A percentile compares a stretch with the other conserved stretches of the same genome.
phyloP scores from a whole-genome alignment of 2,329 filamentous ascomycete genomes.

The Aspergillus niger region DNA sequence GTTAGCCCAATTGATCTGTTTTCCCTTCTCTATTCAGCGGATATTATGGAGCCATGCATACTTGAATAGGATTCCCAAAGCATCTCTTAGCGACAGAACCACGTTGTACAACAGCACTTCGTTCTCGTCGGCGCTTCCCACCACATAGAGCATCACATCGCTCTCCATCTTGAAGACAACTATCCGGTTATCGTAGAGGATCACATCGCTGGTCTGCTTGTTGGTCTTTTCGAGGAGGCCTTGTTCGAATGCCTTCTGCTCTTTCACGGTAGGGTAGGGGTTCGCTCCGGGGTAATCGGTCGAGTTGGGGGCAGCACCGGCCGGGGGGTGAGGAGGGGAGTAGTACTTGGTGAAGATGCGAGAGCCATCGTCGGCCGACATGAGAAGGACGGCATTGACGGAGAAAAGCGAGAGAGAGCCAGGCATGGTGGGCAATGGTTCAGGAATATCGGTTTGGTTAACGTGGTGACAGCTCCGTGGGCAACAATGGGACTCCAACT shows the following conservation, averaged over 20 bases:
- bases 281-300: conserved; percentile 65
- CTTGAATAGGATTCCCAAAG: conserved; percentile 90
- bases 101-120: conserved; percentile 96
- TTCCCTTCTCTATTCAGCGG: too few relatives aligned
- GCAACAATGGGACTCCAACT: conserved; percentile 10
- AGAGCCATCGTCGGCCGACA: conserved; percentile 82
- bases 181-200: conserved; percentile 94
- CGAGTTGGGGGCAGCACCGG: conserved; percentile 59
- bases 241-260: conserved; percentile 96
- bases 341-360: conserved; percentile 96
- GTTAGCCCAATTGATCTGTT: conserved; percentile 18
- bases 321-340: conserved; percentile 66
- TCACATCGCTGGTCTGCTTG: conserved; percentile 93
- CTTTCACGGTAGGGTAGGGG: conserved; percentile 85
- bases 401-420: conserved; percentile 75
- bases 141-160: conserved; percentile 94
- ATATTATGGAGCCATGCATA: conserved; percentile 46
- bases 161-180: conserved; percentile 98
- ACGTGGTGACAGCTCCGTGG: conserved; percentile 3
- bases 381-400: conserved; percentile 75
- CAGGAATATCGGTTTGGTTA: conserved; percentile 9
- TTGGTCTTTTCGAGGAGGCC: conserved; percentile 92
- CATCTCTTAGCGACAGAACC: conserved; percentile 85
- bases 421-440: conserved; percentile 59
- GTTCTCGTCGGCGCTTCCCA: conserved; percentile 90